Percentiles rank a stretch among this genome's conserved stretches.
Evolutionary conservation across 2,329 filamentous ascomycete genomes (phyloP).

Genomic region (Cytospora piceae): DNA sequence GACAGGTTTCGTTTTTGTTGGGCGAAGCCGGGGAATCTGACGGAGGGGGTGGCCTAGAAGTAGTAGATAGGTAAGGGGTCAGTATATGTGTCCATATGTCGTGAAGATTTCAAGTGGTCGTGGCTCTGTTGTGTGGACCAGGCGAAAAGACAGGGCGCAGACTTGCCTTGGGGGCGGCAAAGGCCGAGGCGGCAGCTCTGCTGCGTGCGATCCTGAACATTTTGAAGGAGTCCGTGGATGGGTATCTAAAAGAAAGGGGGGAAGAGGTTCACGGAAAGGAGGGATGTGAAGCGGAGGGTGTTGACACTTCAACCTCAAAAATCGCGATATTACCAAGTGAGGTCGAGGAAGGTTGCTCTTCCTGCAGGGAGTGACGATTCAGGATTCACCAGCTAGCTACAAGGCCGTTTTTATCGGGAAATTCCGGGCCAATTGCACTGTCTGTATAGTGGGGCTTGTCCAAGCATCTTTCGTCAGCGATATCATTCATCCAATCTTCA

Average conservation of each 20-base stretch:
- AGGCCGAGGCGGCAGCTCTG: slow-evolving; percentile 77
- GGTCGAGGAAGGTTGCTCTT: slow-evolving; percentile 14
- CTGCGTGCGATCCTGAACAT: slow-evolving; percentile 92
- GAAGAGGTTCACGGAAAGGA: slow-evolving; percentile 15
- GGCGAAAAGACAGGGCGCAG: slow-evolving; percentile 19
- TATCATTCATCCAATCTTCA: not conserved
- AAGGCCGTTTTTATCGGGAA: slow-evolving; percentile 25
- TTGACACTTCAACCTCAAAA: slow-evolving; percentile 24
- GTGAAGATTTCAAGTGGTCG: slow-evolving; percentile 13
- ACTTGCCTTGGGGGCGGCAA: slow-evolving; percentile 77
- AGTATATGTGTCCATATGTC: slow-evolving; percentile 20
- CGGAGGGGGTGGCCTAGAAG: slow-evolving; percentile 49
- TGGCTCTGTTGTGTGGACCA: slow-evolving; percentile 7
- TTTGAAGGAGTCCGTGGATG: slow-evolving; percentile 40
- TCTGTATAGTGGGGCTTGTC: not conserved
- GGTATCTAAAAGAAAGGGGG: slow-evolving; percentile 5
- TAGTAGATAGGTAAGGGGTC: slow-evolving; percentile 29
- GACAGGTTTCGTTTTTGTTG: slow-evolving; percentile 88
- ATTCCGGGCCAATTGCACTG: slow-evolving; percentile 18
- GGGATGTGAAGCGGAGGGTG: slow-evolving; percentile 28
- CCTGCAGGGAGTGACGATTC: slow-evolving; percentile 27
- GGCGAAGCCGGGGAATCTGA: slow-evolving; percentile 65
- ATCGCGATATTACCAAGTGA: slow-evolving; percentile 22
- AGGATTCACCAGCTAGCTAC: slow-evolving; percentile 16
- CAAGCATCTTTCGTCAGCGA: not conserved